Percentiles rank a stretch among this genome's conserved stretches.
phyloP scores from a whole-genome alignment of 1,284 basidiomycete species.

The Moesziomyces globuligerus region DNA sequence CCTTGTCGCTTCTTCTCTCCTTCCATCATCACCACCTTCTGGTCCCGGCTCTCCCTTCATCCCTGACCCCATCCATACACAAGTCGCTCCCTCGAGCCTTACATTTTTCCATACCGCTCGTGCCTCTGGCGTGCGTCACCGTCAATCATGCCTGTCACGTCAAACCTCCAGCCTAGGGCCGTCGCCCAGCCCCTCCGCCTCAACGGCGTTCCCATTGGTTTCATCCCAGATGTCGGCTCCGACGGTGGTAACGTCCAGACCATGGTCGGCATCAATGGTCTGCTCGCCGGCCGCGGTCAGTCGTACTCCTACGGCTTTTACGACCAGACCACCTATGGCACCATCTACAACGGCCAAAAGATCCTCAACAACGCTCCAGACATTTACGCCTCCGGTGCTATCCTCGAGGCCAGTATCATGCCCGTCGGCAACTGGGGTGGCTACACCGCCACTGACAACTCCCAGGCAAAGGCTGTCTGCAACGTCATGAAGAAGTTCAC shows the following conservation, averaged over 20 bases:
- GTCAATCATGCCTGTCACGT: slow-evolving; percentile 25
- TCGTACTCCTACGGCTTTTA: slow-evolving; percentile 61
- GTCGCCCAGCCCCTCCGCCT: slow-evolving; percentile 31
- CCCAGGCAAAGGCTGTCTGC: slow-evolving; percentile 63
- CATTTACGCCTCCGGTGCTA: slow-evolving; percentile 63
- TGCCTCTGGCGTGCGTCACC: too few relatives aligned
- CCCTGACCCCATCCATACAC: slow-evolving; percentile 1
- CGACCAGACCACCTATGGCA: slow-evolving; percentile 65
- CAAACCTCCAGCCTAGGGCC: slow-evolving; percentile 19
- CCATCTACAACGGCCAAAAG: slow-evolving; percentile 65
- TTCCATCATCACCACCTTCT: neutral
- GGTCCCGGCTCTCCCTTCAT: neutral
- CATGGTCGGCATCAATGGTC: slow-evolving; percentile 48
- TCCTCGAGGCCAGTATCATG: slow-evolving; percentile 67
- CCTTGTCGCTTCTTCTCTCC: neutral
- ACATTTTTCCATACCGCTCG: too few relatives aligned
- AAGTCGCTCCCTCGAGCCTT: neutral
- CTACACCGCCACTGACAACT: slow-evolving; percentile 56
- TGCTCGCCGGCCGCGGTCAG: slow-evolving; percentile 29
- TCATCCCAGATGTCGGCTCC: slow-evolving; percentile 60
- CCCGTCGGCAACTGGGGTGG: slow-evolving; percentile 51
- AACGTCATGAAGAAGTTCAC: slow-evolving; percentile 68
- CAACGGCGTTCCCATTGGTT: slow-evolving; percentile 43
- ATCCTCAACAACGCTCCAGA: slow-evolving; percentile 62
- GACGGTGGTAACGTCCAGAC: slow-evolving; percentile 51